A percentile compares a stretch with the other conserved stretches of the same genome.
Conservation (phyloP, 495 filamentous ascomycete species). For the Penicillium odoratum region DNA sequence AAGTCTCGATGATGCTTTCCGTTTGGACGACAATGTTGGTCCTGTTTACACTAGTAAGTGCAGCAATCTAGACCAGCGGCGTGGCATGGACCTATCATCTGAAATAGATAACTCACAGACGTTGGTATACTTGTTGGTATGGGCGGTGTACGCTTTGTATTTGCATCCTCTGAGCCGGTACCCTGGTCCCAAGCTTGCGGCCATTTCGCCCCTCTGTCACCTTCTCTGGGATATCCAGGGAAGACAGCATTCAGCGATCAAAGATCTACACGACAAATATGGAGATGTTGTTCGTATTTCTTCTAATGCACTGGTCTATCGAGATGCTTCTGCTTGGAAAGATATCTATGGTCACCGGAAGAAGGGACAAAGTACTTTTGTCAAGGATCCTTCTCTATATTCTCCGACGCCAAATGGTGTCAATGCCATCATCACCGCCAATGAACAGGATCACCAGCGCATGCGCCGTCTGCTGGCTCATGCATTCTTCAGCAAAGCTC, state of each 20-base stretch:
- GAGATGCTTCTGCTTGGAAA: conserved; percentile 51
- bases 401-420: conserved; percentile 26
- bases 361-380: conserved; percentile 29
- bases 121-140: conserved; percentile 4
- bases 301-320: conserved; percentile 55
- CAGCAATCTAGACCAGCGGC: background rate
- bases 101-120: conserved; percentile 2
- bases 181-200: conserved; percentile 23
- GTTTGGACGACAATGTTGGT: background rate
- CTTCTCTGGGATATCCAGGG: conserved; percentile 24
- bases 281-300: conserved; percentile 55
- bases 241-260: conserved; percentile 26
- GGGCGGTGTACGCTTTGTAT: conserved; percentile 13
- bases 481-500: conserved; percentile 51
- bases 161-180: conserved; percentile 20
- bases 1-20: background rate
- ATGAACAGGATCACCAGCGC: conserved; percentile 45
- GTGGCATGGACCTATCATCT: background rate
- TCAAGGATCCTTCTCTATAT: conserved; percentile 37
- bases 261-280: conserved; percentile 50
- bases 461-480: conserved; percentile 47
- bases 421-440: conserved; percentile 34
- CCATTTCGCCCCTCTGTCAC: conserved; percentile 19
- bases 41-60: background rate
- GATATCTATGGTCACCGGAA: conserved; percentile 57